phyloP scores from a whole-genome alignment of 2,329 filamentous ascomycete species.

The Talaromyces verruculosus region DNA sequence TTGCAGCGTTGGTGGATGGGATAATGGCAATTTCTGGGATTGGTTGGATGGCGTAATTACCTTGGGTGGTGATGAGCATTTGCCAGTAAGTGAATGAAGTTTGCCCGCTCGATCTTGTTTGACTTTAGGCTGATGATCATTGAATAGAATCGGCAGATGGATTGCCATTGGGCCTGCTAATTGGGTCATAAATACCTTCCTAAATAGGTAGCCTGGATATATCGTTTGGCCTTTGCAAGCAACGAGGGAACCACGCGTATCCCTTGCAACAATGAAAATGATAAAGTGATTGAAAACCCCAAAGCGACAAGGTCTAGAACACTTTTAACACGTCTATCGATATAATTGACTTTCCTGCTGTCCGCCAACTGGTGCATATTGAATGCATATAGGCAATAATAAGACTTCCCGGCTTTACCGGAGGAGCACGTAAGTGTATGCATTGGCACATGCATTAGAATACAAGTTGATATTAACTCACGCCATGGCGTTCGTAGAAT shows the following conservation, averaged over 20 bases:
- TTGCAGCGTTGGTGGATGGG: slow-evolving; percentile 13
- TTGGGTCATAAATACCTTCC: not conserved
- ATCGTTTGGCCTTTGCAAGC: not conserved
- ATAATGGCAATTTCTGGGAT: slow-evolving; percentile 11
- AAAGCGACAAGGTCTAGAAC: not conserved
- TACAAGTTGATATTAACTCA: not conserved
- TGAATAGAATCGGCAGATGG: slow-evolving; percentile 14
- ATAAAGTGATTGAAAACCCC: too few relatives aligned
- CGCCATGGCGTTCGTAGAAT: not conserved
- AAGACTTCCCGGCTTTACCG: not conserved
- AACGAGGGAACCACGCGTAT: not conserved
- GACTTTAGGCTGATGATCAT: slow-evolving; percentile 2
- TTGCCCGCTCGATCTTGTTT: not conserved
- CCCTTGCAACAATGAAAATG: not conserved
- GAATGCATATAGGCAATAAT: not conserved
- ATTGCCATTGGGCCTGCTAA: slow-evolving; percentile 12
- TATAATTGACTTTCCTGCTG: not conserved
- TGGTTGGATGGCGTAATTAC: slow-evolving; percentile 9
- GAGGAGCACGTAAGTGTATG: not conserved
- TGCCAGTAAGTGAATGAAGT: slow-evolving; percentile 7
- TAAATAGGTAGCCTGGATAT: not conserved
- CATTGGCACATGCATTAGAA: not conserved
- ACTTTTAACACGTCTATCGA: not conserved
- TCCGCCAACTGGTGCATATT: not conserved
- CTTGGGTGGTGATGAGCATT: slow-evolving; percentile 1